These are phyloP conservation scores for Penicillium verrucosum DNA, from an alignment of 2,329 filamentous ascomycete genomes.

Conservation along the genomic window DNA sequence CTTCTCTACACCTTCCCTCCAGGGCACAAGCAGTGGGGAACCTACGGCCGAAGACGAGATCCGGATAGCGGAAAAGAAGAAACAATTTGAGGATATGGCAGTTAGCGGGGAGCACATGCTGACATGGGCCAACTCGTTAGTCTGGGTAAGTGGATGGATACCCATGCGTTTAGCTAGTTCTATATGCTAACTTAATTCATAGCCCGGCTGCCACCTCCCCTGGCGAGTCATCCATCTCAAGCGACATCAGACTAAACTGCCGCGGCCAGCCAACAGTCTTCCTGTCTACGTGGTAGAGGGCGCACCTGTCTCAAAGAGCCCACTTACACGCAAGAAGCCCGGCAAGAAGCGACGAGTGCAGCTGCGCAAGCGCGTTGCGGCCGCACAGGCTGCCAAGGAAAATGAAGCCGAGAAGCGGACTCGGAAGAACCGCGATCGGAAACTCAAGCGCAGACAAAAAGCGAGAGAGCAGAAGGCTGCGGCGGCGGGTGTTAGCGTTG, in stretches of 20 bases:
- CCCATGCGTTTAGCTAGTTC: background rate
- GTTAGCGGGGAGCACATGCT: constrained; percentile 35
- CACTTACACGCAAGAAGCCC: constrained; percentile 39
- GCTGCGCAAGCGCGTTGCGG: constrained; percentile 34
- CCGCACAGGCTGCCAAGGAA: constrained; percentile 32
- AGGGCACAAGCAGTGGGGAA: constrained; percentile 7
- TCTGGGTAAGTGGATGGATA: constrained; percentile 36
- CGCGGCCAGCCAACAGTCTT: constrained; percentile 21
- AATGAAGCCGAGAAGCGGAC: constrained; percentile 39
- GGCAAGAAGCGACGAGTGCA: constrained; percentile 44
- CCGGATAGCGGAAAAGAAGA: constrained; percentile 18
- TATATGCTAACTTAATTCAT: background rate
- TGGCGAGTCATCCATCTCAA: constrained; percentile 42
- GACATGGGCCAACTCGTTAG: constrained; percentile 25
- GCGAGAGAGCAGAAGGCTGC: constrained; percentile 37
- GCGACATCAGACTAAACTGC: constrained; percentile 31
- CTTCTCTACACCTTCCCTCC: constrained; percentile 36
- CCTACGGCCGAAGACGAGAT: constrained; percentile 11
- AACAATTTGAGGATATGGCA: constrained; percentile 37
- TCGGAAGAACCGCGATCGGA: constrained; percentile 40
- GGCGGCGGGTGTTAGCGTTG: constrained; percentile 18
- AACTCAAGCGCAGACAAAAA: constrained; percentile 39
- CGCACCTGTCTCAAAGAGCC: constrained; percentile 22
- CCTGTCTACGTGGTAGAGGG: constrained; percentile 23
- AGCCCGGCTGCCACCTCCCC: constrained; percentile 43